Percentiles rank a stretch among this genome's conserved stretches.
Conservation (phyloP, 1,284 basidiomycete genomes). For the Peniophora sp. region DNA sequence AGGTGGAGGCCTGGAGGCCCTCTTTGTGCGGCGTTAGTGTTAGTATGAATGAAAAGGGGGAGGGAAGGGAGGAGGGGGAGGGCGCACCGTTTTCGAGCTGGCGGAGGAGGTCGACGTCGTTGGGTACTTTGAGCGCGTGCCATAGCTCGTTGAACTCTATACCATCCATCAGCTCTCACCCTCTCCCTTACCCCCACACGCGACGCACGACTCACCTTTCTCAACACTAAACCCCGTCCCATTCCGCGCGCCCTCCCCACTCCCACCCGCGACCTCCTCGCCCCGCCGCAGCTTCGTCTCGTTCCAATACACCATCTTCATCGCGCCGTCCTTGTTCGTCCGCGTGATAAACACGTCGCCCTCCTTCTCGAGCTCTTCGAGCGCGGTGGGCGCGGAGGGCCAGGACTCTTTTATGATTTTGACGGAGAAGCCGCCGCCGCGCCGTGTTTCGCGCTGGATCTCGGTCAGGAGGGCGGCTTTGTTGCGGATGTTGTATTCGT, state of each 20-base stretch:
- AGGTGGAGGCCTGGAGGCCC: conserved; percentile 68
- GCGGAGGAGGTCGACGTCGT: conserved; percentile 73
- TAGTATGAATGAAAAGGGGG: too few relatives aligned
- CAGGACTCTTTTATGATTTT: conserved; percentile 83
- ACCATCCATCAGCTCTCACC: background rate
- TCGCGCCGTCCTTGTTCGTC: conserved; percentile 75
- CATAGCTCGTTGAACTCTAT: conserved; percentile 83
- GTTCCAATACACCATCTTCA: conserved; percentile 89
- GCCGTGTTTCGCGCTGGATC: conserved; percentile 71
- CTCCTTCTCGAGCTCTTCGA: conserved; percentile 82
- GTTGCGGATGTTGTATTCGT: conserved; percentile 80
- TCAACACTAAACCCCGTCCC: conserved; percentile 41
- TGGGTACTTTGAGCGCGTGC: conserved; percentile 78
- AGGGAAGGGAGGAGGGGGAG: background rate
- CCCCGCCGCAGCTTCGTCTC: conserved; percentile 71
- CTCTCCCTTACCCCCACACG: background rate
- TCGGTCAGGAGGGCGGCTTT: conserved; percentile 77
- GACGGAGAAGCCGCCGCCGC: conserved; percentile 79
- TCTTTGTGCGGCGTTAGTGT: conserved; percentile 44
- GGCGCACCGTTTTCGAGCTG: conserved; percentile 61
- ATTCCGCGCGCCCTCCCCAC: conserved; percentile 7
- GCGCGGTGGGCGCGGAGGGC: conserved; percentile 75
- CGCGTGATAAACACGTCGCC: conserved; percentile 83
- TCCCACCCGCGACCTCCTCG: conserved; percentile 20
- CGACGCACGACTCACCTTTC: conserved; percentile 48